Conservation (phyloP, 768 basidiomycete genomes). For the Gloeopeniophorella convolvens region DNA sequence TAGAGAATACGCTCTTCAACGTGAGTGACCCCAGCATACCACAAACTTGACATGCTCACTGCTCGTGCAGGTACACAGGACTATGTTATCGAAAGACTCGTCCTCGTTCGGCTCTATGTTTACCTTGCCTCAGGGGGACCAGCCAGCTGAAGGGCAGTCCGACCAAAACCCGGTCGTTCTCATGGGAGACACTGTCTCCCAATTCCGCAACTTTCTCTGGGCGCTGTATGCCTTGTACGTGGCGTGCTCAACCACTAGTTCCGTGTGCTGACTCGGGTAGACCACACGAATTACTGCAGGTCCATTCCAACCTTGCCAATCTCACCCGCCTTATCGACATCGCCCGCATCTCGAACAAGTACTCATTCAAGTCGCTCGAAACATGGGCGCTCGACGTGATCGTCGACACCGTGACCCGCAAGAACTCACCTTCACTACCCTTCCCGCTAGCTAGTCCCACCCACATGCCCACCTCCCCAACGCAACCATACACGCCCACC, state of each 20-base stretch:
- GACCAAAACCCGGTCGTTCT: slow-evolving; percentile 63
- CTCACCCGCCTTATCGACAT: slow-evolving; percentile 54
- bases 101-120: slow-evolving; percentile 66
- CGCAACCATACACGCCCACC: slow-evolving; percentile 14
- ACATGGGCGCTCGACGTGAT: slow-evolving; percentile 73
- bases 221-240: slow-evolving; percentile 69
- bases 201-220: slow-evolving; percentile 73
- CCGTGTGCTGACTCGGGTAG: slow-evolving; percentile 29
- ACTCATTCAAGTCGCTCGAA: slow-evolving; percentile 66
- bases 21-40: not conserved
- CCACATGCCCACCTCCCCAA: slow-evolving; percentile 25
- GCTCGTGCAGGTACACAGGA: slow-evolving; percentile 16
- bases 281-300: slow-evolving; percentile 51
- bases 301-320: slow-evolving; percentile 43
- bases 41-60: not conserved
- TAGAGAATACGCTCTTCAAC: slow-evolving; percentile 19
- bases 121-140: slow-evolving; percentile 52
- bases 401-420: slow-evolving; percentile 56
- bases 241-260: not conserved
- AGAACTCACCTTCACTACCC: slow-evolving; percentile 44
- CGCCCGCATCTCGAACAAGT: slow-evolving; percentile 63
- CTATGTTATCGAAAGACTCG: slow-evolving; percentile 46
- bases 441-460: slow-evolving; percentile 30
- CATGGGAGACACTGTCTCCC: slow-evolving; percentile 51
- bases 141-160: slow-evolving; percentile 47